Conservation (phyloP, 768 basidiomycete species). For the Hypholoma fasciculare region DNA sequence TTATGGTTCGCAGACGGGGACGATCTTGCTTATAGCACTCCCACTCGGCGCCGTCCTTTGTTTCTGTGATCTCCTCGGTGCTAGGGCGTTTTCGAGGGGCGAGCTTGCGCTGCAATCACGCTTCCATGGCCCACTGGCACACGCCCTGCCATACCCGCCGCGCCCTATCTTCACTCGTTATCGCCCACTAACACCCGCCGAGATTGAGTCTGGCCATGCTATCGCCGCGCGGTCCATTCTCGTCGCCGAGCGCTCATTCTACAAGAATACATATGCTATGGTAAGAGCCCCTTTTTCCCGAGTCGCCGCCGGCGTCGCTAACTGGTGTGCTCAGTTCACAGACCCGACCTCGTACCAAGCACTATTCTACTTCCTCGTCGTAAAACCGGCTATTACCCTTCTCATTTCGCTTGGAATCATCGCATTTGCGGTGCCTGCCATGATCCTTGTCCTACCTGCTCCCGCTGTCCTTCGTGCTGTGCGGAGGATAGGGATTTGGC, state of each 20-base stretch:
- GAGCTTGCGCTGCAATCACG: slow-evolving; percentile 72
- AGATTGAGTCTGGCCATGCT: slow-evolving; percentile 45
- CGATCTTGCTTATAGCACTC: slow-evolving; percentile 75
- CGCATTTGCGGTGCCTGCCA: slow-evolving; percentile 54
- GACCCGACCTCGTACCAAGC: slow-evolving; percentile 84
- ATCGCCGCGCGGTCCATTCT: slow-evolving; percentile 20
- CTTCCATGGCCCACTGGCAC: slow-evolving; percentile 64
- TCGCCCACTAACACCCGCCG: slow-evolving; percentile 47
- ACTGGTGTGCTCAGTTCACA: slow-evolving; percentile 54
- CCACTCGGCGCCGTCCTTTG: slow-evolving; percentile 78
- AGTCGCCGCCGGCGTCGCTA: slow-evolving; percentile 1
- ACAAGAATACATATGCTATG: slow-evolving; percentile 82
- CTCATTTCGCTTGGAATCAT: slow-evolving; percentile 57
- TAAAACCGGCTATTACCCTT: slow-evolving; percentile 81
- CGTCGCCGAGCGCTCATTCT: slow-evolving; percentile 70
- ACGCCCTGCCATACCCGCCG: slow-evolving; percentile 64
- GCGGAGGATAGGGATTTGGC: slow-evolving; percentile 74
- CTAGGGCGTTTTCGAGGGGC: slow-evolving; percentile 66
- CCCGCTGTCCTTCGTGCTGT: slow-evolving; percentile 68
- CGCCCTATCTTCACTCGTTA: slow-evolving; percentile 73
- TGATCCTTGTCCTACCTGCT: slow-evolving; percentile 64
- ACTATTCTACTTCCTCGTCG: slow-evolving; percentile 85
- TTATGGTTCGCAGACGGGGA: slow-evolving; percentile 57
- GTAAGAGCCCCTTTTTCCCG: slow-evolving; percentile 37
- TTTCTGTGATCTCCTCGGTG: slow-evolving; percentile 76